Base-by-base conservation (phyloP, 148 eudicot genomes). In the Chenopodium berlandieri region DNA sequence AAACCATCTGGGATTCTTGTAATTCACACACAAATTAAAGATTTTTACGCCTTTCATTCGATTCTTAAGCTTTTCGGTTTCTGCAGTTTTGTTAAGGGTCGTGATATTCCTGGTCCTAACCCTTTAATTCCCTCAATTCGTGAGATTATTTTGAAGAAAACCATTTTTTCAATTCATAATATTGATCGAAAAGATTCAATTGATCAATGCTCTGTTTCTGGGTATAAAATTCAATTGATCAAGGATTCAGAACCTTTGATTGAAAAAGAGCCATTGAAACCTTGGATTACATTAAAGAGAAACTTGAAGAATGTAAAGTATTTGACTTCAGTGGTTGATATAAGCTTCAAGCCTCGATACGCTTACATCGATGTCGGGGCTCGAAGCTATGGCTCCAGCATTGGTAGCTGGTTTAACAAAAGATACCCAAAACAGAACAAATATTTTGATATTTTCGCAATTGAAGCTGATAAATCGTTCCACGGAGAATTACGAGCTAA, bases 371-470 rank as follows among this genome's bases (percentile, higher is more conserved):
- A 94, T 83, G 98, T 94, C 50, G 98, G 98, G 17, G 85, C 97
- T 16, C 84, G 98, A 75, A 92, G 97, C 84, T 94, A 94, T 46
- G 97, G 97, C 19, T 94, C 98, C 5, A 94, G 98, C 79, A 94
- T 94, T 54, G 97, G 87, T 16, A 88, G 98, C 47, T 94, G 98
- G 98, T 94, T 94, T 20, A 90, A 88, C 78, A 94, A 89, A 72
- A 92, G 90, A 32, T 94, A 91, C 78, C 98, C 98, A 19, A 94
- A 94, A 69, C 97, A 94, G 80, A 91, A 90, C 80, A 92, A 90
- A 77, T 90, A 90, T 0, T 94, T 94, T 52, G 91, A 94, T 5
- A 79, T 94, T n/a, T 94, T 88, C 20, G 98, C 97, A 13, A 87
- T 94, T 76, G 98, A 94, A 81, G 98, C 97, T 1, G 97, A 94